Conservation (phyloP, 2,329 filamentous ascomycete species). For the Phaeosphaeria sp. region DNA sequence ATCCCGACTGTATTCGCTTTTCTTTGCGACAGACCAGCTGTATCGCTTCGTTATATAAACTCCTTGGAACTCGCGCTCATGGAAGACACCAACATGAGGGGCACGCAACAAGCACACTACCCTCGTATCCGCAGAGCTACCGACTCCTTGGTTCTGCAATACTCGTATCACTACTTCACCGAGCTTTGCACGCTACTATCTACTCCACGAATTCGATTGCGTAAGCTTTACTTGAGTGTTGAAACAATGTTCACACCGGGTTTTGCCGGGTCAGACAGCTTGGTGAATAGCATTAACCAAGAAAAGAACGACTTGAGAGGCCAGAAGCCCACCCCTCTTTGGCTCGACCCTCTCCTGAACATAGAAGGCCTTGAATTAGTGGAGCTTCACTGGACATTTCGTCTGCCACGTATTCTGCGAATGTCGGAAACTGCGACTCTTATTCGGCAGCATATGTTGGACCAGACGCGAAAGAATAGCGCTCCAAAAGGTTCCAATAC, state of each 20-base stretch:
- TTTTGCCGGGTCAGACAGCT: neutral
- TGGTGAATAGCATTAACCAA: neutral
- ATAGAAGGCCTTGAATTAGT: conserved; percentile 18
- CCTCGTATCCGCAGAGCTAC: conserved; percentile 21
- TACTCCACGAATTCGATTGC: conserved; percentile 21
- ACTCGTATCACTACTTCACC: conserved; percentile 27
- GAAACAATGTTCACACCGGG: conserved; percentile 6
- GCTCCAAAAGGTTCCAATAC: neutral
- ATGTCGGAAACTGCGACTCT: conserved; percentile 17
- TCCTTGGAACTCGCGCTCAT: conserved; percentile 24
- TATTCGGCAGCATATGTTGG: conserved; percentile 22
- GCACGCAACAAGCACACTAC: conserved; percentile 17
- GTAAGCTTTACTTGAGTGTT: conserved; percentile 21
- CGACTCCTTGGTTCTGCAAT: conserved; percentile 22
- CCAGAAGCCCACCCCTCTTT: conserved; percentile 16
- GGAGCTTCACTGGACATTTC: conserved; percentile 23
- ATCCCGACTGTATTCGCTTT: conserved; percentile 33
- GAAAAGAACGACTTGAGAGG: conserved; percentile 12
- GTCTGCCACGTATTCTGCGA: conserved; percentile 16
- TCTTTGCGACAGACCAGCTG: conserved; percentile 24
- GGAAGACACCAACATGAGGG: conserved; percentile 27
- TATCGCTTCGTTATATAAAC: conserved; percentile 17
- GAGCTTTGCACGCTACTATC: conserved; percentile 30
- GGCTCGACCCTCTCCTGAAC: conserved; percentile 25
- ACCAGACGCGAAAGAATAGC: neutral